Conservation (phyloP, 306 rosid species). For the Gleditsia sinensis region DNA sequence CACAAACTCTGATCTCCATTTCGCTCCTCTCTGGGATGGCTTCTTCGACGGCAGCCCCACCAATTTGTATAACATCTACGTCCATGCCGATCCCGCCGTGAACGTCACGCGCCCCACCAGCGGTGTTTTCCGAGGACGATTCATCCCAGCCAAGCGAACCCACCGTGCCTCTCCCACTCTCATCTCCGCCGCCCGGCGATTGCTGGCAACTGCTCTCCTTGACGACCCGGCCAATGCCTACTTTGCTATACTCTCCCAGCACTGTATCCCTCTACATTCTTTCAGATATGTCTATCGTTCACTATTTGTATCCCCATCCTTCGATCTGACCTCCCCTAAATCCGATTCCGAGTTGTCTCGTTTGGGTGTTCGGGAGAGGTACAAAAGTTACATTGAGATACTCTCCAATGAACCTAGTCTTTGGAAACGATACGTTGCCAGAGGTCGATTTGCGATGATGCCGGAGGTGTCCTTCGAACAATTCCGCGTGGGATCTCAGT, state of each 20-base stretch:
- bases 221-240: constrained; percentile 79
- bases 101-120: constrained; percentile 66
- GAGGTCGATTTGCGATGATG: constrained; percentile 74
- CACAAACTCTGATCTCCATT: constrained; percentile 84
- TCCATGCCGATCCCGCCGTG: constrained; percentile 77
- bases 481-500: constrained; percentile 92
- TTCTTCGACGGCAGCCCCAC: constrained; percentile 52
- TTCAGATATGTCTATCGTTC: constrained; percentile 65
- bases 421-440: constrained; percentile 75
- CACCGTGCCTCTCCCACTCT: constrained; percentile 85
- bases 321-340: constrained; percentile 52
- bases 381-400: constrained; percentile 75
- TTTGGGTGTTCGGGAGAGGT: constrained; percentile 42
- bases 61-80: constrained; percentile 65
- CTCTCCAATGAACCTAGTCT: constrained; percentile 53
- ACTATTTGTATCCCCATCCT: constrained; percentile 55
- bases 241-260: constrained; percentile 78
- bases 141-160: constrained; percentile 66
- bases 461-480: constrained; percentile 79
- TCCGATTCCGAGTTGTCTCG: constrained; percentile 39
- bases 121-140: constrained; percentile 49
- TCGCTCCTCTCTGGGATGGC: constrained; percentile 70
- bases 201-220: constrained; percentile 72
- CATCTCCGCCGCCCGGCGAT: constrained; percentile 93
- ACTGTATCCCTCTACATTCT: constrained; percentile 86